Evolutionary conservation across 768 basidiomycete species (phyloP), one percentile per base, ranked within the genome.

Genomic region (Floccularia luteovirens): DNA sequence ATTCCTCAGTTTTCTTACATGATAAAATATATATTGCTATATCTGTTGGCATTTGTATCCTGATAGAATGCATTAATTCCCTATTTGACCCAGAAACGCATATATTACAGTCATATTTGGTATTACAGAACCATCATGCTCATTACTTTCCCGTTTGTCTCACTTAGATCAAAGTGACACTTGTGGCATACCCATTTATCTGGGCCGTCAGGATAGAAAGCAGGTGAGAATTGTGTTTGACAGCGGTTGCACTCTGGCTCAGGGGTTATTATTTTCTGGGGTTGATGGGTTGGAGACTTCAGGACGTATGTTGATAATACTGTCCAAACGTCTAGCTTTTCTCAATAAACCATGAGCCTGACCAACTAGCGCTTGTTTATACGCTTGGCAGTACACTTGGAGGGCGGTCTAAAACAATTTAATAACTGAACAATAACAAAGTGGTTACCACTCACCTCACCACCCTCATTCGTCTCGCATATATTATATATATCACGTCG

Each of bases 261-360:
- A 13, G 45, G 33, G 8, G 49, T 46, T 42, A 14, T 31, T 12
- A 11, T 43, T 48, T 38, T 53, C 48, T 7, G 52, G 45, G 2
- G 48, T 45, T 31, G 56, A 50, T 4, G 52, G 30, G 32, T 41
- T 56, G 43, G 16, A 19, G n/a, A 34, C 7, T 19, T 34, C 32
- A 8, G 32, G 16, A 12, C 67, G 71, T 24, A 61, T 54, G 47
- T 74, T 74, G 45, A 91, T 64, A 33, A 89, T 68, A 22, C 66
- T 63, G 53, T 97, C 94, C 14, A 97, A 67, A 13, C 90, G 77
- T 13, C 78, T 77, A 5, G 92, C 92, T 60, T 93, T 93, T 37
- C 94, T 86, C 19, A 96, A 74, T 4, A 93, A 72, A 2, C 79
- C 86, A 56, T 94, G 90, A 1, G 89, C 79, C 49, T 86, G 80